Percentiles rank a stretch among this genome's conserved stretches.
phyloP scores from a whole-genome alignment of 768 basidiomycete genomes.

The Termitomyces sp. region DNA sequence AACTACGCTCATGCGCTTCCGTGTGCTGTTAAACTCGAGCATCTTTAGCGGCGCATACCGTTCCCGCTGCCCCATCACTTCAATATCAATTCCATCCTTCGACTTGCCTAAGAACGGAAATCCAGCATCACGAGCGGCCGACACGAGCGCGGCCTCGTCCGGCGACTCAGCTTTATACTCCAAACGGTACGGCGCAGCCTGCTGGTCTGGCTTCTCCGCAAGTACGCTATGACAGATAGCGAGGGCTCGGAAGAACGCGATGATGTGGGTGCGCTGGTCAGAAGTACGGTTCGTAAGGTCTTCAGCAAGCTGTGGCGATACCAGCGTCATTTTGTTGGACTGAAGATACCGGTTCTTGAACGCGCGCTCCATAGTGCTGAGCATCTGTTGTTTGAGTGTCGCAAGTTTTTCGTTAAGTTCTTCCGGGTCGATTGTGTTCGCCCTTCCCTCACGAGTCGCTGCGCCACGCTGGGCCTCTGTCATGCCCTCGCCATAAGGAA shows the following conservation, averaged over 20 bases:
- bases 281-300: conserved; percentile 61
- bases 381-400: conserved; percentile 70
- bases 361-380: conserved; percentile 61
- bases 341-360: conserved; percentile 91
- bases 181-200: conserved; percentile 53
- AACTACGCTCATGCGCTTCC: conserved; percentile 95
- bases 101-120: conserved; percentile 83
- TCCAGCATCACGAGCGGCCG: conserved; percentile 86
- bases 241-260: conserved; percentile 92
- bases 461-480: conserved; percentile 95
- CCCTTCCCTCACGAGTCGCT: conserved; percentile 74
- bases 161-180: conserved; percentile 97
- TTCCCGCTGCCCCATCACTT: conserved; percentile 87
- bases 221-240: conserved; percentile 92
- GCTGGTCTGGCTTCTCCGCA: conserved; percentile 66
- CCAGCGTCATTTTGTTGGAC: conserved; percentile 75
- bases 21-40: conserved; percentile 90
- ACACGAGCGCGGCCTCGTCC: conserved; percentile 92
- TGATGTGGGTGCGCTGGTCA: conserved; percentile 60
- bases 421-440: conserved; percentile 58
- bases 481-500: conserved; percentile 87
- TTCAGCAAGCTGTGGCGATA: conserved; percentile 80
- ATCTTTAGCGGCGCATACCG: conserved; percentile 73
- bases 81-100: conserved; percentile 77
- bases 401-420: conserved; percentile 67